These are phyloP conservation scores for Claviceps humidiphila DNA, from an alignment of 2,329 filamentous ascomycete species.

Conservation along the genomic window DNA sequence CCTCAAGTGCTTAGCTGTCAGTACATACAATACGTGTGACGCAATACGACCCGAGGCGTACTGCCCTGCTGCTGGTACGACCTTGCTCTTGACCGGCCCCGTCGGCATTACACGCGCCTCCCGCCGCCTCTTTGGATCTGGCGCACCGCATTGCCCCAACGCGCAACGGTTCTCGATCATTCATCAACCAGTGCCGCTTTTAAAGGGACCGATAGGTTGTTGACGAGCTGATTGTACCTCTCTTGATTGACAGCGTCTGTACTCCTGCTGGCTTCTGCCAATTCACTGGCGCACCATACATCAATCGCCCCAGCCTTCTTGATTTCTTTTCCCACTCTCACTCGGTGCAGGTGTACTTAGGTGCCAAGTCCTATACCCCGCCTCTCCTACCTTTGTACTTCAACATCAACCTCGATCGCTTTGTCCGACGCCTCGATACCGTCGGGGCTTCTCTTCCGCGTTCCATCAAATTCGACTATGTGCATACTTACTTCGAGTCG, in stretches of 20 bases:
- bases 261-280: no score
- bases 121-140: background rate
- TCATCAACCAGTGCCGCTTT: background rate
- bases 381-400: background rate
- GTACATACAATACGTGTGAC: background rate
- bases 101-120: background rate
- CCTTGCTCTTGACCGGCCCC: background rate
- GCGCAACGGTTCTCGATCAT: background rate
- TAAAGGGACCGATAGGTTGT: background rate
- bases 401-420: background rate
- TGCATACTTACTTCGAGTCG: slow-evolving; percentile 7
- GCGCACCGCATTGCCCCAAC: background rate
- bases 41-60: background rate
- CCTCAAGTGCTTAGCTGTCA: background rate
- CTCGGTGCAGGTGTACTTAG: no score
- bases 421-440: background rate
- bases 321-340: no score
- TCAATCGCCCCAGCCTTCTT: no score
- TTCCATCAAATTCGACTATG: slow-evolving; percentile 6
- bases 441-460: background rate
- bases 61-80: background rate
- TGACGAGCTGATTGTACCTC: background rate
- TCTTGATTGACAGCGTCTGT: background rate
- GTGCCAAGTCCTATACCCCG: no score
- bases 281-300: no score